Percentiles rank a stretch among this genome's conserved stretches.
Evolutionary conservation across 2,329 filamentous ascomycete genomes (phyloP).

Genomic region (Ascochyta koolunga): DNA sequence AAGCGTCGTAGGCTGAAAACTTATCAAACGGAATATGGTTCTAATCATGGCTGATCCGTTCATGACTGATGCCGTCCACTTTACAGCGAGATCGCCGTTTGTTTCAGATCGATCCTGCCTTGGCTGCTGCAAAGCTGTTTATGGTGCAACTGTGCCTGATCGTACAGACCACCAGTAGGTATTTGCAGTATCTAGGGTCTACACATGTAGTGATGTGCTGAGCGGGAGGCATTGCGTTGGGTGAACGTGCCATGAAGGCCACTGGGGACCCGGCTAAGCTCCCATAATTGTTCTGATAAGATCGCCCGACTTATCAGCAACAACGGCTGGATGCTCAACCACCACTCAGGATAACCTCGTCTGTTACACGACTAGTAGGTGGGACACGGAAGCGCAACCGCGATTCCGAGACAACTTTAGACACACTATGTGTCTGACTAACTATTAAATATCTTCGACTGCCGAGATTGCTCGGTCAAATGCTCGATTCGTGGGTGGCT

Average conservation of each 20-base stretch:
- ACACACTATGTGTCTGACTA: conserved; percentile 11
- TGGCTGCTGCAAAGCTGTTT: not conserved
- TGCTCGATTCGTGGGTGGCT: conserved; percentile 1
- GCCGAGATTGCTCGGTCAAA: conserved; percentile 8
- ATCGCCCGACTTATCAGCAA: conserved; percentile 4
- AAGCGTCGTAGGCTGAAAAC: not conserved
- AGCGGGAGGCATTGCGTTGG: conserved; percentile 28
- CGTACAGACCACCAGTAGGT: conserved; percentile 17
- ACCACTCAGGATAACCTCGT: conserved; percentile 4
- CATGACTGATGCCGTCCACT: not conserved
- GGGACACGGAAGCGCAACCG: conserved; percentile 7
- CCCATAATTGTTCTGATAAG: not conserved
- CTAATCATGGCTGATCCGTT: not conserved
- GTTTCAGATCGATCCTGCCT: not conserved
- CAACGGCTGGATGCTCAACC: not conserved
- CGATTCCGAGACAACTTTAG: conserved; percentile 9
- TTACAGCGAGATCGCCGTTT: too few relatives aligned
- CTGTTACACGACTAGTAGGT: conserved; percentile 9
- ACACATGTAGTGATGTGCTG: conserved; percentile 3
- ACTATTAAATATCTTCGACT: conserved; percentile 2
- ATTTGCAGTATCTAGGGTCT: conserved; percentile 16
- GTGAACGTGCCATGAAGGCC: conserved; percentile 20
- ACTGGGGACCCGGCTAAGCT: conserved; percentile 4
- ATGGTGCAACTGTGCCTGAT: not conserved
- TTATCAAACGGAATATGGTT: not conserved